Percentiles rank a stretch among this genome's conserved stretches.
phyloP scores from a whole-genome alignment of 2,329 filamentous ascomycete genomes.

The Aspergillus sergii region DNA sequence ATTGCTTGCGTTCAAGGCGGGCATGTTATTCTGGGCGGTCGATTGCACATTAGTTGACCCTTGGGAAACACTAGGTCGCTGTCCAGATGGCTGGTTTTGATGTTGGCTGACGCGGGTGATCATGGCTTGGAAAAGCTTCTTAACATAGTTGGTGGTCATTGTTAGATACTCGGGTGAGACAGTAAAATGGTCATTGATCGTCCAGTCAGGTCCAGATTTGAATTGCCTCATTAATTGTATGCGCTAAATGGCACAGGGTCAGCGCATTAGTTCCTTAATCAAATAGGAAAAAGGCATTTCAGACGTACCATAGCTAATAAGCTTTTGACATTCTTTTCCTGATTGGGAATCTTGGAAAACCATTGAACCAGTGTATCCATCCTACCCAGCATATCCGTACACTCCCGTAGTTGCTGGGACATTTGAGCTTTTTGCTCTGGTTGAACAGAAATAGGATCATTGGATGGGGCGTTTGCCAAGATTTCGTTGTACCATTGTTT shows the following conservation, averaged over 20 bases:
- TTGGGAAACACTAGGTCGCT: conserved; percentile 27
- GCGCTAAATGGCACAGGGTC: conserved; percentile 32
- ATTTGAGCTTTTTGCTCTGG: conserved; percentile 43
- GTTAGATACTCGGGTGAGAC: conserved; percentile 44
- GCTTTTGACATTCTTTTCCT: conserved; percentile 42
- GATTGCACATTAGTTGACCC: conserved; percentile 22
- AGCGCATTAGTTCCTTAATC: not conserved
- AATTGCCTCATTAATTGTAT: conserved; percentile 51
- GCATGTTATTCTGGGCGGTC: conserved; percentile 30
- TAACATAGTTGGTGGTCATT: conserved; percentile 41
- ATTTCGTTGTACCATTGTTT: conserved; percentile 44
- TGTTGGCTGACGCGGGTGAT: conserved; percentile 37
- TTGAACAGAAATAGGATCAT: conserved; percentile 37
- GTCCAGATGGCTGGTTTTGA: conserved; percentile 28
- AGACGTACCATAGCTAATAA: conserved; percentile 43
- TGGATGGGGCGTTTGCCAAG: conserved; percentile 31
- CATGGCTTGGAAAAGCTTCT: conserved; percentile 45
- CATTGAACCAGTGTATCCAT: conserved; percentile 47
- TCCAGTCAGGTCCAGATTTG: conserved; percentile 43
- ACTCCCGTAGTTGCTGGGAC: conserved; percentile 44
- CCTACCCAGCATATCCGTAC: conserved; percentile 45
- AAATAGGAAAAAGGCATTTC: not conserved
- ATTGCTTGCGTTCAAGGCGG: conserved; percentile 48
- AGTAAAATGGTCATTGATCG: conserved; percentile 48
- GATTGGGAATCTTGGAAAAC: conserved; percentile 40